phyloP scores from a whole-genome alignment of 208 protist genomes.

The Angomonas ambiguus region DNA sequence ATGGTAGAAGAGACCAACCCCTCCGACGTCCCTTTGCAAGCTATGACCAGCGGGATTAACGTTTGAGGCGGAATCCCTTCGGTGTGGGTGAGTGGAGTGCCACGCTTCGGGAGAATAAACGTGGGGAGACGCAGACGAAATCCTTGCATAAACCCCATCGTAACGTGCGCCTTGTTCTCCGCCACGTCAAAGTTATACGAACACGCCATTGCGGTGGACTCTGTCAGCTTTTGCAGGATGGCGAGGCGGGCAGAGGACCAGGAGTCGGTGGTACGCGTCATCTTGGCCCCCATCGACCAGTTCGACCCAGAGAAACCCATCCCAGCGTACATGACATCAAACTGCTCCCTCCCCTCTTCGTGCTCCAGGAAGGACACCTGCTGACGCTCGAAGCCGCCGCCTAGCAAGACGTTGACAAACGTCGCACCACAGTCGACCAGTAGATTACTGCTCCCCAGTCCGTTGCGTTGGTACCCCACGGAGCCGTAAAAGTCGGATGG shows the following conservation, averaged over 20 bases:
- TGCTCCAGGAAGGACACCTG: conserved; percentile 80
- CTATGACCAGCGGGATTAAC: conserved; percentile 46
- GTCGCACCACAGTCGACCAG: conserved; percentile 77
- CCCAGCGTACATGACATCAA: conserved; percentile 79
- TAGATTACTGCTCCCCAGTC: conserved; percentile 80
- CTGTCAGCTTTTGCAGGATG: conserved; percentile 55
- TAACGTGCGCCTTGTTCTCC: conserved; percentile 39
- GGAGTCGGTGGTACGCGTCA: conserved; percentile 61
- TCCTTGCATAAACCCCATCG: conserved; percentile 74
- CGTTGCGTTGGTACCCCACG: conserved; percentile 71
- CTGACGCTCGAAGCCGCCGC: conserved; percentile 79
- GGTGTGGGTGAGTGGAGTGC: neutral
- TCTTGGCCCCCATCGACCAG: conserved; percentile 76
- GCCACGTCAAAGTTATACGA: conserved; percentile 66
- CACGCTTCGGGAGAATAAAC: conserved; percentile 11
- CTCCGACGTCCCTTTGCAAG: conserved; percentile 66
- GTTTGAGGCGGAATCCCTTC: conserved; percentile 2
- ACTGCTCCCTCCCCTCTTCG: conserved; percentile 46
- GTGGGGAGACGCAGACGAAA: conserved; percentile 59
- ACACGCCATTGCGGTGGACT: conserved; percentile 64
- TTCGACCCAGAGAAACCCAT: conserved; percentile 72
- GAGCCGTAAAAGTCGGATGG: conserved; percentile 72
- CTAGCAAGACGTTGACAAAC: conserved; percentile 78
- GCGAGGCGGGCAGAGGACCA: conserved; percentile 69
- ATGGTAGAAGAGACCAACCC: conserved; percentile 61